These are phyloP conservation scores for Volvariella surrecta DNA, from an alignment of 1,284 basidiomycete species.

Conservation along the genomic window DNA sequence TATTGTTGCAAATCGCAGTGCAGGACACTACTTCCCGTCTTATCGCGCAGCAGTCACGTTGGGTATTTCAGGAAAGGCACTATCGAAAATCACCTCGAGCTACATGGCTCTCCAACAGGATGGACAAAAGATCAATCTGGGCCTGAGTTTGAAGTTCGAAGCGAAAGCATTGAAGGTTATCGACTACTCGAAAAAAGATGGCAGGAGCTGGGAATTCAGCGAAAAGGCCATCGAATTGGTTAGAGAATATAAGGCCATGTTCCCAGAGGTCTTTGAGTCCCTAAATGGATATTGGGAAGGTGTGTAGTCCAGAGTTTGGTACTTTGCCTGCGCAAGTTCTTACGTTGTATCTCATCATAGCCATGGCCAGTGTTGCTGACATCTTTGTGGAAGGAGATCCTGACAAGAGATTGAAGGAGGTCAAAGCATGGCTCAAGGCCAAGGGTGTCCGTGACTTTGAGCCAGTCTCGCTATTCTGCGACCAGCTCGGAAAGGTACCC, in stretches of 20 bases:
- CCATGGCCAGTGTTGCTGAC: constrained; percentile 67
- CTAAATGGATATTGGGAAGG: constrained; percentile 67
- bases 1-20: constrained; percentile 48
- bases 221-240: constrained; percentile 80
- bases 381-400: constrained; percentile 63
- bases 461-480: constrained; percentile 86
- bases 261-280: constrained; percentile 73
- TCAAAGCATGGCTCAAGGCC: constrained; percentile 81
- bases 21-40: constrained; percentile 66
- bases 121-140: constrained; percentile 83
- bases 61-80: constrained; percentile 62
- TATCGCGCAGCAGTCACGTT: constrained; percentile 67
- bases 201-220: constrained; percentile 90
- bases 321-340: constrained; percentile 6
- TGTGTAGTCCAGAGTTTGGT: constrained; percentile 21
- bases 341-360: constrained; percentile 26
- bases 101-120: constrained; percentile 78
- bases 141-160: constrained; percentile 95
- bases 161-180: constrained; percentile 94
- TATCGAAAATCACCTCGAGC: constrained; percentile 89
- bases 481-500: constrained; percentile 82
- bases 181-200: constrained; percentile 85
- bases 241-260: constrained; percentile 74
- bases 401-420: constrained; percentile 66
- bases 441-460: constrained; percentile 89